Evolutionary conservation across 2,329 filamentous ascomycete genomes (phyloP), one percentile per base, ranked within the genome.

Genomic region (Exophiala spinifera): DNA sequence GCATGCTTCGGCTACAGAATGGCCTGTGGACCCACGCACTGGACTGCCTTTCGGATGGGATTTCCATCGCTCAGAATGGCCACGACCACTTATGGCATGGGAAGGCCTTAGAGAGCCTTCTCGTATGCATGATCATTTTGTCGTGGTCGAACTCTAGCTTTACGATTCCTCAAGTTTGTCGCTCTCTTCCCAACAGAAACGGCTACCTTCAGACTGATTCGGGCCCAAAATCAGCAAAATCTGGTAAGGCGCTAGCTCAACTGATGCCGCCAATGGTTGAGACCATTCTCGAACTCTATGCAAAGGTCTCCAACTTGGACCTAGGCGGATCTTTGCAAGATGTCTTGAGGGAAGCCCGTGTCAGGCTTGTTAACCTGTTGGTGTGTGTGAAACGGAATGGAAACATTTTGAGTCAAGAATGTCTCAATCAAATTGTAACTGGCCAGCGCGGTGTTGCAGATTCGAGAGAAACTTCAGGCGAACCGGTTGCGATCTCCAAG

Each of bases 41-140:
- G 43, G 87, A 84, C 68, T 89, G 95, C 67, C 80, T 96, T 19
- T 78, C 84, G 8, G 92, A 96, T 56, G 89, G 87, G 50, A 91
- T 88, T 1, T 81, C 82, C 8, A 83, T 86, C 63, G 87, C 90
- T 14, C 87, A 89, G 64, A 85, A 84, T 34, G 81, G 88, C 55
- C 91, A 90, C 64, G 94, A 99, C 71, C 89, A 96, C 70, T 70
- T 97, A n/a, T 99, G 94, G 92, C 90, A 96, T 72, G 94, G 89
- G 15, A 97, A 97, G 72, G 91, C 90, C 1, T 77, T 99, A 17
- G 95, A 99, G 68, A 84, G 91, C 23, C 89, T 95, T 56, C 75
- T 94, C 44, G 79, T 95, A 21, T 90, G 87, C 66, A 79, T 97
- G 62, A 67, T 97, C 37, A 81, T 97, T 64, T 83, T 95, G 58